Percentiles rank a stretch among this genome's conserved stretches.
Evolutionary conservation across 441 rosid genomes (phyloP).

Genomic region (Iberis amara): DNA sequence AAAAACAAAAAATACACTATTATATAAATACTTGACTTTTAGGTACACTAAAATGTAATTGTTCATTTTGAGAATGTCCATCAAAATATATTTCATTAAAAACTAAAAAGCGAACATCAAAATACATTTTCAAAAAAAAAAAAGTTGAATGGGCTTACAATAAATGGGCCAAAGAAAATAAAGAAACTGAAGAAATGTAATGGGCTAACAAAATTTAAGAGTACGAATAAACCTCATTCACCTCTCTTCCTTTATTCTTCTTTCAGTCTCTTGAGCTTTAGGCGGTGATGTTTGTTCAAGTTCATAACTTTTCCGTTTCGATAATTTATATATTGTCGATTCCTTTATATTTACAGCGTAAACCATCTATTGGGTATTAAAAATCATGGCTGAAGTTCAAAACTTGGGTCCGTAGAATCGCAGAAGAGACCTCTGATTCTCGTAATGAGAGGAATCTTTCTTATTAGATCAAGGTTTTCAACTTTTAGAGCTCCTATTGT

Average conservation of each 20-base stretch:
- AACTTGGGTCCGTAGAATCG: conserved; percentile 11
- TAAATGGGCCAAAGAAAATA: neutral
- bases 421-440: conserved; percentile 5
- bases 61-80: too few relatives aligned
- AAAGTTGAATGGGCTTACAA: too few relatives aligned
- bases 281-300: conserved; percentile 19
- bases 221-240: neutral
- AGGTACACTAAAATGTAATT: too few relatives aligned
- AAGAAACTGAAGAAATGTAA: neutral
- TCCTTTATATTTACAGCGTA: neutral
- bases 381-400: conserved; percentile 14
- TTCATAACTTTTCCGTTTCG: conserved; percentile 4
- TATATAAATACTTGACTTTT: too few relatives aligned
- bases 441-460: conserved; percentile 44
- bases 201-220: too few relatives aligned
- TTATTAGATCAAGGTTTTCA: conserved; percentile 32
- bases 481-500: conserved; percentile 26
- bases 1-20: too few relatives aligned
- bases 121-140: too few relatives aligned
- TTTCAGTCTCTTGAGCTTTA: neutral
- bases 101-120: too few relatives aligned
- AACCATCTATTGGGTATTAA: neutral
- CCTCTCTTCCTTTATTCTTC: neutral
- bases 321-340: neutral
- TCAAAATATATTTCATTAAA: too few relatives aligned